These are phyloP conservation scores for Yamadazyma takamatsuzukensis DNA, from an alignment of 805 yeast genomes.

Conservation along the genomic window DNA sequence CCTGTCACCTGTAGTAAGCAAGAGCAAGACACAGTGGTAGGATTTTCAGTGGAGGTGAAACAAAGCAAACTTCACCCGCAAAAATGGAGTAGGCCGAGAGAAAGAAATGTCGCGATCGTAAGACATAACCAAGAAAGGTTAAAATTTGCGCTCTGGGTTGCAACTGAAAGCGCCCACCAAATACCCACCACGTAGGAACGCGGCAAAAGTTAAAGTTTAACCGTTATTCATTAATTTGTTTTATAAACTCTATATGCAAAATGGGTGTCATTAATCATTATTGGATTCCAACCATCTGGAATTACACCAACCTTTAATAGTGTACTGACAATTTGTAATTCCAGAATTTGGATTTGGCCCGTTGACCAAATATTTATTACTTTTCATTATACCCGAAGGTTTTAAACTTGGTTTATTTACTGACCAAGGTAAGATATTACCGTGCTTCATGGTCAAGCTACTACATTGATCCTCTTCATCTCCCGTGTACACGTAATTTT, in stretches of 20 bases:
- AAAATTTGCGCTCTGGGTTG: too few species aligned
- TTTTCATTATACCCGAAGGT: slow-evolving; percentile 33
- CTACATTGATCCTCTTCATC: slow-evolving; percentile 7
- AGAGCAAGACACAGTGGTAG: too few species aligned
- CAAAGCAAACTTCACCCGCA: too few species aligned
- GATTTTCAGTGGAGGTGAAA: too few species aligned
- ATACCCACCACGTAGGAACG: too few species aligned
- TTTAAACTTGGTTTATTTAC: slow-evolving; percentile 15
- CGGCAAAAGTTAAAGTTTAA: background rate
- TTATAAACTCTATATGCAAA: background rate
- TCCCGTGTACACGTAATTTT: slow-evolving; percentile 22
- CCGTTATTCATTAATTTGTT: background rate
- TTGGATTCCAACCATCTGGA: slow-evolving; percentile 36
- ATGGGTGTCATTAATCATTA: slow-evolving; percentile 1
- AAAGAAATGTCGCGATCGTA: too few species aligned
- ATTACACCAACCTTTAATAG: slow-evolving; percentile 50
- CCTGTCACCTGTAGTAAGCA: too few species aligned
- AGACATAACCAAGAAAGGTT: too few species aligned
- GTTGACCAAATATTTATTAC: slow-evolving; percentile 18
- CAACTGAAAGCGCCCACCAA: too few species aligned
- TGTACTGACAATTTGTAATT: slow-evolving; percentile 40
- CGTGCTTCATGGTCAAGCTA: slow-evolving; percentile 17
- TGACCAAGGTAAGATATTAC: slow-evolving; percentile 24
- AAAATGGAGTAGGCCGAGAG: too few species aligned
- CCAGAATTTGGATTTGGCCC: slow-evolving; percentile 37